A percentile compares a stretch with the other conserved stretches of the same genome.
phyloP scores from a whole-genome alignment of 139 green algal genomes.

The Raphidocelis subcapitata region DNA sequence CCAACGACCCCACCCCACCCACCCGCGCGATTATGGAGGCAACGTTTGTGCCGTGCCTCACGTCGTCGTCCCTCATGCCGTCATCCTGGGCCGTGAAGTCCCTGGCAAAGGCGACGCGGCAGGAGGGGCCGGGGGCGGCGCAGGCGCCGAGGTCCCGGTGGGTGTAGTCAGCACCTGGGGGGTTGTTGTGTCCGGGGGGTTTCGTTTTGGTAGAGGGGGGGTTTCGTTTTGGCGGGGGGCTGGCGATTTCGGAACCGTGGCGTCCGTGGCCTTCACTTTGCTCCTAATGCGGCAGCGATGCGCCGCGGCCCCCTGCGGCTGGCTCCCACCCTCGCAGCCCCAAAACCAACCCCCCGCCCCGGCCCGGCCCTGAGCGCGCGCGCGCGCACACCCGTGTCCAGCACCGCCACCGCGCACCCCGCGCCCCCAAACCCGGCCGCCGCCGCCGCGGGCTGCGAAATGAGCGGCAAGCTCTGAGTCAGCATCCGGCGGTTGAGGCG shows the following conservation, averaged over 20 bases:
- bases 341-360: too few relatives aligned
- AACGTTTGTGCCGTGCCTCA: background rate
- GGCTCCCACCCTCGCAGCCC: too few relatives aligned
- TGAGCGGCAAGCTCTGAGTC: background rate
- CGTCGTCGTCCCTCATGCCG: background rate
- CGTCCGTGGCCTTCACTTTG: too few relatives aligned
- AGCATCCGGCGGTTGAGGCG: too few relatives aligned
- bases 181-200: too few relatives aligned
- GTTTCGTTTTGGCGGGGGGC: too few relatives aligned
- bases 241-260: too few relatives aligned
- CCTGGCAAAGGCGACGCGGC: background rate
- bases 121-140: background rate
- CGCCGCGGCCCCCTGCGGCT: too few relatives aligned
- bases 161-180: background rate
- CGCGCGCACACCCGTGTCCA: background rate
- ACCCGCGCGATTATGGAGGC: background rate
- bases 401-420: background rate
- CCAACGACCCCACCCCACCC: too few relatives aligned
- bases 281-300: too few relatives aligned
- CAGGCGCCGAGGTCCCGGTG: background rate
- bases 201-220: too few relatives aligned
- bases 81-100: background rate
- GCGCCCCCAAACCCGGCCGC: background rate
- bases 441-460: background rate
- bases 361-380: too few relatives aligned